phyloP scores from a whole-genome alignment of 1,284 basidiomycete genomes.

The Fomitopsis pinicola region DNA sequence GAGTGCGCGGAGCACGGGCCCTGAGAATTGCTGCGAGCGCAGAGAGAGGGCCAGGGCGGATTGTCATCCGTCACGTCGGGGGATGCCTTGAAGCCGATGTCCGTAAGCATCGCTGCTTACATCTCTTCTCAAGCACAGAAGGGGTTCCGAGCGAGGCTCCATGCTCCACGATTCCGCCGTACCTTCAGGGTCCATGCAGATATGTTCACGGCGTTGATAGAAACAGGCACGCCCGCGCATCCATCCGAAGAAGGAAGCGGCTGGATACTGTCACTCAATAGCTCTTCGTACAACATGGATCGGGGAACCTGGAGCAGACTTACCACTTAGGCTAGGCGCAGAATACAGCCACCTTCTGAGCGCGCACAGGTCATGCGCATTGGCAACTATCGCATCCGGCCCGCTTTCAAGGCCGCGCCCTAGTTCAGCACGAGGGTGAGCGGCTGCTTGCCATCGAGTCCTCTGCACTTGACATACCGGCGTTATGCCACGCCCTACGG shows the following conservation, averaged over 20 bases:
- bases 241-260: background rate
- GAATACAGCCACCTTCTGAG: background rate
- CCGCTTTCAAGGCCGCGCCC: too few relatives aligned
- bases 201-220: background rate
- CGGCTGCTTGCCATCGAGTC: too few relatives aligned
- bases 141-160: background rate
- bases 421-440: too few relatives aligned
- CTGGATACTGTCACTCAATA: background rate
- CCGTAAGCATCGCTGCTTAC: background rate
- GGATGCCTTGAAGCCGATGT: background rate
- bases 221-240: too few relatives aligned
- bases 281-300: background rate
- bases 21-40: background rate
- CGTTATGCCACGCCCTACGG: too few relatives aligned
- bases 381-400: background rate
- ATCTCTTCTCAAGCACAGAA: background rate
- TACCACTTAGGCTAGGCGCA: background rate
- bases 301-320: background rate
- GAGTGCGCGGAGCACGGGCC: background rate
- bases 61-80: background rate
- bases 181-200: background rate
- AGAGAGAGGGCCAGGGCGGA: background rate
- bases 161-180: background rate
- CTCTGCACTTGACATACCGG: too few relatives aligned
- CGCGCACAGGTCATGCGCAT: background rate